These are phyloP conservation scores for Arachnomyces sp. DNA, from an alignment of 2,329 filamentous ascomycete genomes.

Conservation along the genomic window DNA sequence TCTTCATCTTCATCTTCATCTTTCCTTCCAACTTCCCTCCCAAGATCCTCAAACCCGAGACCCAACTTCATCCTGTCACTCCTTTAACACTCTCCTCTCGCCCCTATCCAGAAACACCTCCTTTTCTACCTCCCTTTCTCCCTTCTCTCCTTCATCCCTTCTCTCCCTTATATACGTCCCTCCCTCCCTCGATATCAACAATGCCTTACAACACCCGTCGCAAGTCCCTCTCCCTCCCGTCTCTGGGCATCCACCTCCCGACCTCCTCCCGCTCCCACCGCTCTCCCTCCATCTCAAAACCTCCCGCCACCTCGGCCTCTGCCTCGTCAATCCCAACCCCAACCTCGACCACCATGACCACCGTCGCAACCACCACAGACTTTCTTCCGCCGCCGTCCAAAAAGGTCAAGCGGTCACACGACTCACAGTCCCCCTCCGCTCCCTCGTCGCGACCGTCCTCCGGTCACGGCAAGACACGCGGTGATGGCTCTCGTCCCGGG, in stretches of 20 bases:
- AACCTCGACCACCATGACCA: too few species aligned
- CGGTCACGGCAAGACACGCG: conserved; percentile 22
- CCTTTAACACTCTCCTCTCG: conserved; percentile 19
- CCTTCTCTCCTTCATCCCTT: conserved; percentile 10
- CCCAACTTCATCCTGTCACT: conserved; percentile 6
- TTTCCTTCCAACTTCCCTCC: conserved; percentile 14
- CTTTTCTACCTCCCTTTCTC: conserved; percentile 14
- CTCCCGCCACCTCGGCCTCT: conserved; percentile 40
- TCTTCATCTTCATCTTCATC: conserved; percentile 9
- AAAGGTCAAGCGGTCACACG: conserved; percentile 73
- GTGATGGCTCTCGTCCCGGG: conserved; percentile 16
- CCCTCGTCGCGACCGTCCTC: conserved; percentile 22
- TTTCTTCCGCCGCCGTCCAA: conserved; percentile 48
- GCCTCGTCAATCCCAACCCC: too few species aligned
- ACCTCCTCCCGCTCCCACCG: conserved; percentile 49
- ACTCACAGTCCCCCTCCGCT: conserved; percentile 37
- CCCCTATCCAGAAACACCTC: conserved; percentile 11
- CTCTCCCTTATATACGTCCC: conserved; percentile 4
- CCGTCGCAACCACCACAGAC: conserved; percentile 36
- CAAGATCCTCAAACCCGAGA: too few species aligned
- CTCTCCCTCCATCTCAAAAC: conserved; percentile 56
- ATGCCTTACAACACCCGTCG: conserved; percentile 97
- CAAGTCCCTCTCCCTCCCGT: conserved; percentile 88
- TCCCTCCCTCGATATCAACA: conserved; percentile 21
- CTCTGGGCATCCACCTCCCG: conserved; percentile 81